Evolutionary conservation across 805 yeast species (phyloP), one percentile per base, ranked within the genome.

Genomic region (Hanseniaspora meyeri): DNA sequence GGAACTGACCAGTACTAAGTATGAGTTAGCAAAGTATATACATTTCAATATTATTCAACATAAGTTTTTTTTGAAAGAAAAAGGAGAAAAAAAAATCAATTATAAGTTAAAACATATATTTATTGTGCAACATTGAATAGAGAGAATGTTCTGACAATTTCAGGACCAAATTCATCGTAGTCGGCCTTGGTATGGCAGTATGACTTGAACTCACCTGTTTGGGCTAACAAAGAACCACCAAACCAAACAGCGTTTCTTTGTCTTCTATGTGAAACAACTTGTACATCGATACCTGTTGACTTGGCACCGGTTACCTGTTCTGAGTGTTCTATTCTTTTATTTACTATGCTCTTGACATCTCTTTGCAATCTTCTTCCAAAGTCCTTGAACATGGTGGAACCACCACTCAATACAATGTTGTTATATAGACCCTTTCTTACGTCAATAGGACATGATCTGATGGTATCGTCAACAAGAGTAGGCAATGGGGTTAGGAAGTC

Each of bases 171-270:
- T 73, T 93, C 99, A 67, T 93, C 98, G 71, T 93, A 93, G 67
- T 93, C 98, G 66, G 85, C 83, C 74, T 93, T 93, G 27, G 98
- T 91, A 74, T 93, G 93, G 70, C 97, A 93, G 72, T 90, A 90
- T 70, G 95, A 82, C 72, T 85, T 87, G 74, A 93, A 93, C 72
- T 93, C 98, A 24, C 95, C 82, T 11, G 99, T 93, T 74, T 91
- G 97, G 1, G 99, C 97, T 67, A 93, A 77, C 63, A 93, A 74
- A 20, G 95, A 86, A 62, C 99, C 99, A 64, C 99, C 99, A 68
- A 91, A 93, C 99, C 99, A 93, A 58, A 93, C 99, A 3, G 99
- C 99, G 66, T 93, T 88, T 70, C 96, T 81, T 75, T 93, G 99
- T 72, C 93, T 86, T 75, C 91, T 89, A 74, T 93, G 99, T 32